Conservation (phyloP, 805 yeast species). For the Lachancea mirantina region DNA sequence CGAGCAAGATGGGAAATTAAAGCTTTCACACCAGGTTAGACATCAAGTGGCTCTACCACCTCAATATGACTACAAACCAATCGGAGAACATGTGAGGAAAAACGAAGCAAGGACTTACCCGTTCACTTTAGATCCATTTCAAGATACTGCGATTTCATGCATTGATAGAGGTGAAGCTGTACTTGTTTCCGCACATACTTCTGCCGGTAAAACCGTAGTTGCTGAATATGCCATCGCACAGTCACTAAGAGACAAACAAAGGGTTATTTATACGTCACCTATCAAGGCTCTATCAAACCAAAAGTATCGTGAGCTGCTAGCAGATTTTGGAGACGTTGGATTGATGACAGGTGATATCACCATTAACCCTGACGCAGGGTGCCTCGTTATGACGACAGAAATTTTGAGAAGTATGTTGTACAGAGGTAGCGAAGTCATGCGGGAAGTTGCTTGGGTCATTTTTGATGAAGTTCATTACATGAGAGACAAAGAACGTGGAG, state of each 20-base stretch:
- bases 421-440: slow-evolving; percentile 94
- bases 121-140: slow-evolving; percentile 92
- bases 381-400: slow-evolving; percentile 98
- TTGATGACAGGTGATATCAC: slow-evolving; percentile 99
- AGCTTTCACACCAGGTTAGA: slow-evolving; percentile 86
- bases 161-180: slow-evolving; percentile 93
- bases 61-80: slow-evolving; percentile 78
- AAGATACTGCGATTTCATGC: slow-evolving; percentile 92
- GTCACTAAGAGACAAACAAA: slow-evolving; percentile 81
- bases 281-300: slow-evolving; percentile 93
- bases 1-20: slow-evolving; percentile 47
- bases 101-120: slow-evolving; percentile 87
- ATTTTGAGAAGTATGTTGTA: slow-evolving; percentile 94
- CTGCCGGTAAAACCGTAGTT: slow-evolving; percentile 96
- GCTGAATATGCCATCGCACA: slow-evolving; percentile 97
- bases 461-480: slow-evolving; percentile 98
- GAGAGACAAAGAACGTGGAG: slow-evolving; percentile 98
- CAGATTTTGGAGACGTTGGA: slow-evolving; percentile 95
- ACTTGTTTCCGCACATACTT: slow-evolving; percentile 93
- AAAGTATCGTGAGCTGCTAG: slow-evolving; percentile 83
- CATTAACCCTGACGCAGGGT: slow-evolving; percentile 95
- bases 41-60: slow-evolving; percentile 98
- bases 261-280: slow-evolving; percentile 93
- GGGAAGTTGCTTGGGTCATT: slow-evolving; percentile 98
- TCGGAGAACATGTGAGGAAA: slow-evolving; percentile 73